Evolutionary conservation across 768 basidiomycete genomes (phyloP).

Genomic region (Pleurotus pulmonarius): DNA sequence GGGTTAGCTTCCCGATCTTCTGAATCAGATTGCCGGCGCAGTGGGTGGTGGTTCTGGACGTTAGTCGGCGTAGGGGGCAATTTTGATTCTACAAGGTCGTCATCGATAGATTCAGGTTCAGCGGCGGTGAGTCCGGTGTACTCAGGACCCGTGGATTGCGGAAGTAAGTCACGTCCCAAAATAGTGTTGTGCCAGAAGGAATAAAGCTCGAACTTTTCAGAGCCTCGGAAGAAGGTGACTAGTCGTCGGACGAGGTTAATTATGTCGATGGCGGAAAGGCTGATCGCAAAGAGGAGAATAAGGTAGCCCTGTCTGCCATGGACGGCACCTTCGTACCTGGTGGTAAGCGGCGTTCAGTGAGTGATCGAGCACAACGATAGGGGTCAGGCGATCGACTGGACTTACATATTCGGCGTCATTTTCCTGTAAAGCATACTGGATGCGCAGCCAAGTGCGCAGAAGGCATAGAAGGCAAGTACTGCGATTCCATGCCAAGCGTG

Average conservation of each 20-base stretch:
- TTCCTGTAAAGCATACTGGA: constrained; percentile 71
- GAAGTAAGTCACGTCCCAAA: constrained; percentile 38
- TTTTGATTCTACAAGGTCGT: constrained; percentile 45
- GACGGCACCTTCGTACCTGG: constrained; percentile 64
- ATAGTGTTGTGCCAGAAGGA: constrained; percentile 58
- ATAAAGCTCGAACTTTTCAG: constrained; percentile 40
- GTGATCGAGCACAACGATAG: constrained; percentile 9
- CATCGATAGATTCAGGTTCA: constrained; percentile 35
- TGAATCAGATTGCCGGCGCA: background rate
- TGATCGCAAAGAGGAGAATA: constrained; percentile 32
- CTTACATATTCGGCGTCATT: constrained; percentile 80
- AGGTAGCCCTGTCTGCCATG: constrained; percentile 66
- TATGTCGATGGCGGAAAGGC: constrained; percentile 48
- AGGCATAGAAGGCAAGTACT: constrained; percentile 59
- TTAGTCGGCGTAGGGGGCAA: constrained; percentile 19
- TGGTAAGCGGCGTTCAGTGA: constrained; percentile 12
- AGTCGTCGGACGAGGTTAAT: constrained; percentile 46
- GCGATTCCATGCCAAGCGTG: constrained; percentile 60
- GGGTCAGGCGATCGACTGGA: constrained; percentile 16
- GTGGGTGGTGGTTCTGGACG: background rate
- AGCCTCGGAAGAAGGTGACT: constrained; percentile 39
- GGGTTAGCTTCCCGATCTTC: constrained; percentile 20
- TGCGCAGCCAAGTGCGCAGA: constrained; percentile 61
- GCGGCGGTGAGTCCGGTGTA: constrained; percentile 57
- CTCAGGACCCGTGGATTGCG: constrained; percentile 32